Conservation (phyloP, 352 stramenopile species). For the Elongisporangium prolatum region DNA sequence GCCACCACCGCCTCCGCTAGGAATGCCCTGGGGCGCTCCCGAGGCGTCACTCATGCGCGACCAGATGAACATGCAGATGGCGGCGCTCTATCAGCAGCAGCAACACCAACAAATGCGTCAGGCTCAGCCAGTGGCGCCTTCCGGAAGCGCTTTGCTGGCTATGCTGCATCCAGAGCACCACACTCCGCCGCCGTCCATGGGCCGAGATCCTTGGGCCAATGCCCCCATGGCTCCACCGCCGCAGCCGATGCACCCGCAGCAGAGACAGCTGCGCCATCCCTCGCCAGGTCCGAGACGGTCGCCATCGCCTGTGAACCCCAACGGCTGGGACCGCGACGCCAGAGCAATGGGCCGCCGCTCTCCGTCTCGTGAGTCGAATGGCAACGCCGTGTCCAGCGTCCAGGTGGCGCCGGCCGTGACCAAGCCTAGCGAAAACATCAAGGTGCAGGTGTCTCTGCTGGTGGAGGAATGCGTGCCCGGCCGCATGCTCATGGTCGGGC, state of each 20-base stretch:
- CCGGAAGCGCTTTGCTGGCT: constrained; percentile 27
- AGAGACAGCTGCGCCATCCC: not conserved
- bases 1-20: constrained; percentile 7
- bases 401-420: constrained; percentile 55
- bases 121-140: constrained; percentile 27
- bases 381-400: constrained; percentile 6
- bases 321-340: not conserved
- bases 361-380: not conserved
- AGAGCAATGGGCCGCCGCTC: not conserved
- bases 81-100: constrained; percentile 55
- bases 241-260: constrained; percentile 9
- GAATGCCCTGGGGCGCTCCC: constrained; percentile 10
- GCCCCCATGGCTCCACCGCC: constrained; percentile 12
- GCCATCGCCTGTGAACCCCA: not conserved
- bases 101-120: constrained; percentile 13
- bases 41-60: constrained; percentile 30
- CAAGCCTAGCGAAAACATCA: constrained; percentile 76
- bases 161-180: constrained; percentile 25
- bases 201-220: not conserved
- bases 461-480: constrained; percentile 52
- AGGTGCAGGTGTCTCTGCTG: constrained; percentile 61
- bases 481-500: constrained; percentile 65
- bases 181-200: constrained; percentile 4
- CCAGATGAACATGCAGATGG: constrained; percentile 81
- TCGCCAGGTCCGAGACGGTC: not conserved